Evolutionary conservation across 495 filamentous ascomycete genomes (phyloP).

Genomic region (Podospora appendiculata): DNA sequence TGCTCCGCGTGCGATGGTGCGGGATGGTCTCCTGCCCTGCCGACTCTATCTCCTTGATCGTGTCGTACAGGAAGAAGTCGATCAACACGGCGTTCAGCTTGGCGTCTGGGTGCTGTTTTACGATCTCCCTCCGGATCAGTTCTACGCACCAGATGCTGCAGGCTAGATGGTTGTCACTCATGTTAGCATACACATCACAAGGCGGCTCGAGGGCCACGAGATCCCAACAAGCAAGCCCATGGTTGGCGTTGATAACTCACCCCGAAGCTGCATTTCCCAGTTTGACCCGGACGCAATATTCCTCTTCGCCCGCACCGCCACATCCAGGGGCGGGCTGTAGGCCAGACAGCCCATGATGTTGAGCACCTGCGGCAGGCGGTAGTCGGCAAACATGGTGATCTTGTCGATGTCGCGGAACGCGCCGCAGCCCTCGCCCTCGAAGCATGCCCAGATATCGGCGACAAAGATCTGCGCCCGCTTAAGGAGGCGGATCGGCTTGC

Average conservation of each 20-base stretch:
- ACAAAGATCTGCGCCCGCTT: conserved; percentile 95
- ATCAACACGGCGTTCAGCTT: conserved; percentile 84
- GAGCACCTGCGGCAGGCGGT: conserved; percentile 91
- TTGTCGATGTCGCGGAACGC: conserved; percentile 86
- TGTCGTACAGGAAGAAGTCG: conserved; percentile 95
- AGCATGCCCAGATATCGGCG: conserved; percentile 92
- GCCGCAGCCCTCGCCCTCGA: conserved; percentile 71
- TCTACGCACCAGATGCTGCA: conserved; percentile 94
- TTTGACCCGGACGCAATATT: conserved; percentile 60
- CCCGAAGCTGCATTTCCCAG: conserved; percentile 86
- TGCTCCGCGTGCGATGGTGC: conserved; percentile 90
- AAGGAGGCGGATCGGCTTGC: conserved; percentile 64
- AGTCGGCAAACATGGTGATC: conserved; percentile 99
- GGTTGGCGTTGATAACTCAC: conserved; percentile 23
- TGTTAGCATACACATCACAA: neutral
- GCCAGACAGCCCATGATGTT: conserved; percentile 72
- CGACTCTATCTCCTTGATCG: conserved; percentile 72
- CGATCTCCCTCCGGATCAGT: conserved; percentile 77
- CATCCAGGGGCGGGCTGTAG: conserved; percentile 73
- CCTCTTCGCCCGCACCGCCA: conserved; percentile 53
- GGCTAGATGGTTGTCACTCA: conserved; percentile 26
- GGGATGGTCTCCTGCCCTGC: conserved; percentile 57
- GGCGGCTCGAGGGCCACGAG: neutral
- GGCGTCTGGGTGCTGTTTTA: conserved; percentile 57
- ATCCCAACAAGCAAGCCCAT: neutral